phyloP scores from a whole-genome alignment of 2,329 filamentous ascomycete species.

The Xylariomycetidae sp. region DNA sequence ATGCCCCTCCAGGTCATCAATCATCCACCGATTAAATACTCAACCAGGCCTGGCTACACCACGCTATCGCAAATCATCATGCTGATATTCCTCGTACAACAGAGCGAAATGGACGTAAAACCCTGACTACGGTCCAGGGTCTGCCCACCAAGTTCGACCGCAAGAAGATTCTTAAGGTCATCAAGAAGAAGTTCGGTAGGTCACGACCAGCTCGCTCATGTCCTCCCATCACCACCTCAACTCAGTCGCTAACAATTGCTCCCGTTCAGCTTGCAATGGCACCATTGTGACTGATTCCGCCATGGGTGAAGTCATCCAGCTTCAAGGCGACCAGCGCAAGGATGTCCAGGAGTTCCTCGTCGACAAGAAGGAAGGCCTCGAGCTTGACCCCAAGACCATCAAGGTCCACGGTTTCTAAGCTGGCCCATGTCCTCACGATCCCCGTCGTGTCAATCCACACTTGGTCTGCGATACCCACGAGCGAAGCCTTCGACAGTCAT shows the following conservation, averaged over 20 bases:
- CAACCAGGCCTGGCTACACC: no score
- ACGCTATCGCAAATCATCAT: not conserved
- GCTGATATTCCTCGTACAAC: slow-evolving; percentile 33
- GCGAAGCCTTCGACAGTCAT: slow-evolving; percentile 7
- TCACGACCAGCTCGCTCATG: not conserved
- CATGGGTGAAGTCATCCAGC: slow-evolving; percentile 99
- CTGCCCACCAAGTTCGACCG: slow-evolving; percentile 98
- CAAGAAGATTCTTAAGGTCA: slow-evolving; percentile 99
- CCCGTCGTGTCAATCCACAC: slow-evolving; percentile 15
- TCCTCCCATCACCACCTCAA: not conserved
- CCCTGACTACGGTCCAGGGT: slow-evolving; percentile 98
- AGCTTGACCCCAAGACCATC: slow-evolving; percentile 93
- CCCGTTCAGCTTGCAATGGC: slow-evolving; percentile 86
- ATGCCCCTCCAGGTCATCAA: no score
- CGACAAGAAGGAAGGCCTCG: slow-evolving; percentile 91
- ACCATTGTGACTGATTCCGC: slow-evolving; percentile 93
- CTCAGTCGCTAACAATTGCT: slow-evolving; percentile 17
- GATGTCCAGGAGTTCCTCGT: slow-evolving; percentile 96
- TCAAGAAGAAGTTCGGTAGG: slow-evolving; percentile 96
- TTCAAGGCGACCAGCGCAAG: slow-evolving; percentile 98
- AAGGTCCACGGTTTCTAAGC: slow-evolving; percentile 71
- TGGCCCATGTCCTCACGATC: slow-evolving; percentile 27
- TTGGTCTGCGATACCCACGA: no score
- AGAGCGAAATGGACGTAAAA: slow-evolving; percentile 99
- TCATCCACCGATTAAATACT: no score